Conservation (phyloP, 2,329 filamentous ascomycete genomes). For the Cadophora sp. region DNA sequence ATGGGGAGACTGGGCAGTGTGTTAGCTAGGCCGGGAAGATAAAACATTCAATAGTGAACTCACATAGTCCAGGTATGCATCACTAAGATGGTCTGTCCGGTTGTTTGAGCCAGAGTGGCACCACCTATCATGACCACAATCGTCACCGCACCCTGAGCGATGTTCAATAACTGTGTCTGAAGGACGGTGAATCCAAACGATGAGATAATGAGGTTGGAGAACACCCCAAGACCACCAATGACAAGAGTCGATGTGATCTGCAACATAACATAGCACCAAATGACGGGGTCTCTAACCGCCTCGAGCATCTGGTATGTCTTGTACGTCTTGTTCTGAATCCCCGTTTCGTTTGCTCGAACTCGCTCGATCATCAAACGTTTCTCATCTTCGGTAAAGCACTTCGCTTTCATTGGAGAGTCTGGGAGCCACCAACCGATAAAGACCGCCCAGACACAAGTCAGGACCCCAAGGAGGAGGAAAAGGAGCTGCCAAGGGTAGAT, state of each 20-base stretch:
- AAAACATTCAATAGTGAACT: no score
- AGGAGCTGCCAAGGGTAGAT: conserved; percentile 51
- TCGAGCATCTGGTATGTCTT: no score
- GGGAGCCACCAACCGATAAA: conserved; percentile 47
- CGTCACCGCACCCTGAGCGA: no score
- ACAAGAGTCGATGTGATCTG: conserved; percentile 42
- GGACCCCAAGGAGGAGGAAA: conserved; percentile 51
- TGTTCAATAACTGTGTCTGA: no score
- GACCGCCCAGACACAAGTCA: conserved; percentile 47
- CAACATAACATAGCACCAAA: conserved; percentile 34
- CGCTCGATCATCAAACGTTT: conserved; percentile 48
- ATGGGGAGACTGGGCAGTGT: conserved; percentile 29
- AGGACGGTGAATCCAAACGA: background rate
- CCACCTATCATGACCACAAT: no score
- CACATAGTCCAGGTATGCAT: no score
- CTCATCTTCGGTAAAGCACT: conserved; percentile 31
- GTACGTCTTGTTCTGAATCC: no score
- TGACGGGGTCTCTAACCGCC: no score
- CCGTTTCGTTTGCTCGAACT: conserved; percentile 43
- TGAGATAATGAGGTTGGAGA: conserved; percentile 46
- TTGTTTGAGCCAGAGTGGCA: no score
- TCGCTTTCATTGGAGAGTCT: conserved; percentile 36
- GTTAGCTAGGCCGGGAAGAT: no score
- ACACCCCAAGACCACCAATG: conserved; percentile 48
- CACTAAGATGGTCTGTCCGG: no score